Evolutionary conservation across 2,329 filamentous ascomycete genomes (phyloP), one percentile per base, ranked within the genome.

Genomic region (Aureobasidium mangrovei): DNA sequence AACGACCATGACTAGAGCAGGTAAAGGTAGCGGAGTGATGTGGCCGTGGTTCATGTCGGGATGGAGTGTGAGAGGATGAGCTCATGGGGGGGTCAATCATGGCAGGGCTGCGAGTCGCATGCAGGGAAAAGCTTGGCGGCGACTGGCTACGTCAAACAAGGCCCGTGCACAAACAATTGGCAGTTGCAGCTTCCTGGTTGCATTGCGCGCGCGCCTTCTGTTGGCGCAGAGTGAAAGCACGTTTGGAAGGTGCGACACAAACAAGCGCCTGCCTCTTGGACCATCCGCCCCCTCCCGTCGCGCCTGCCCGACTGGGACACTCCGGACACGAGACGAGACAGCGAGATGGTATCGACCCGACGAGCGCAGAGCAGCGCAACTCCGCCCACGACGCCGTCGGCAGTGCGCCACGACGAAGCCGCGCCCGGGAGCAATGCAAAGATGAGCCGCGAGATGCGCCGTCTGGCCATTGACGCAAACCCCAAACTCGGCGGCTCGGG

Each of bases 301-400:
- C 12, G 4, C 8, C 41, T 32, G 27, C 10, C 26, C 18, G 9
- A 7, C 7, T 24, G 26, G 42, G 29, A 33, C 7, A 1, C 3
- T 7, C 18, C 7, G 7, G 35, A 7, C 24, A 39, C 36, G 36
- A 39, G 18, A 2, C 3, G 7, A 4, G 12, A 7, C 7, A 29
- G 7, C 7, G 31, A 7, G 27, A 54, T 54, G 53, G 43, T 48
- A 24, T 12, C 51, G 10, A 53, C 43, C 12, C 43, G 53, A 46
- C 53, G 53, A 29, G 53, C 53, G 40, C 43, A 47, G 12, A 24
- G 31, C 18, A 54, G 53, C 53, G 53, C 53, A 27, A 54, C 53
- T 12, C 53, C 53, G n/a, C 53, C 53, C 18, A 32, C 43, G 7
- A 54, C 53, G 24, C 53, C 53, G 39, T 54, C 53, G 35, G 49